Base-by-base conservation (phyloP, 75 land plant genomes). In the Pinus tabuliformis region DNA sequence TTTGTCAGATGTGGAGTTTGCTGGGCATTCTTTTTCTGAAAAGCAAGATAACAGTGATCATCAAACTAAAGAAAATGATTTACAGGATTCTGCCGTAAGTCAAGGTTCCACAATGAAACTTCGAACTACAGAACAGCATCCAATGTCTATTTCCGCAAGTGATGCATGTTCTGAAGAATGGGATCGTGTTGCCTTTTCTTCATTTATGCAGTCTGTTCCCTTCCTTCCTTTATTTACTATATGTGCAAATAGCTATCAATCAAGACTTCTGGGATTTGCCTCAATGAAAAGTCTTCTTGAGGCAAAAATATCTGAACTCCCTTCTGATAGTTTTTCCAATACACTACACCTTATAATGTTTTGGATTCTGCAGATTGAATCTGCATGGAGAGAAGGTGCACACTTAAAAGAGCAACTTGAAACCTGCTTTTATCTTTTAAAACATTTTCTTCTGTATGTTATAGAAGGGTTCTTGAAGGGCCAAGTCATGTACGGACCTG, bases 201-300 rank as follows among this genome's bases (percentile, higher is more conserved):
- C 64, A 1, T 87, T 90, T 76, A 59, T 95, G 74, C 62, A 76
- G 72, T 24, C 75, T 39, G 59, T 79, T 57, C 93, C 95, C 22
- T 90, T 95, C 73, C 76, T 79, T 78, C 71, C 83, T 16, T 39
- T 92, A 45, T 89, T 95, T 78, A 75, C 86, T 73, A 63, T 83
- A 60, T 57, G 81, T 62, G 70, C 85, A 28, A 63, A 30, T 59
- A 58, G 79, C 75, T 65, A 71, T 28, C 64, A 74, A 42, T 70
- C 68, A 16, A 72, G 81, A 63, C 66, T 79, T 7, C 63, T 81
- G 49, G 73, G 75, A 28, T 79, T 62, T 59, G 26, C 45, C 5
- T 57, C 73, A 24, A 26, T 91, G 54, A 56, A 72, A 36, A 77
- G 80, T 7, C 60, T 88, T 66, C 87, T 92, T 77, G 54, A 80